Conservation (phyloP, 2,329 filamentous ascomycete genomes). For the Pseudogymnoascus sp. region DNA sequence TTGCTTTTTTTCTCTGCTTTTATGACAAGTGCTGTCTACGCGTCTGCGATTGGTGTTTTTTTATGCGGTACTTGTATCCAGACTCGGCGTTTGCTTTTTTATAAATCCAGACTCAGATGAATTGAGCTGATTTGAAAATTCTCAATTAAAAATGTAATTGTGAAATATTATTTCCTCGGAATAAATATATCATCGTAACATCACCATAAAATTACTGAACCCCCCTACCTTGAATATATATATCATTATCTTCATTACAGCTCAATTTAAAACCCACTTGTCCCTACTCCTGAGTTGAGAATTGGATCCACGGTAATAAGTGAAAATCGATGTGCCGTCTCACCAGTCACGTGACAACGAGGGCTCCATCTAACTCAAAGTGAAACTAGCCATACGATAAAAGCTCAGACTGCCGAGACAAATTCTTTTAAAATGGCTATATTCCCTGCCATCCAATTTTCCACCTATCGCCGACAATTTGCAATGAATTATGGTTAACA, state of each 20-base stretch:
- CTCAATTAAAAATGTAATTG: background rate
- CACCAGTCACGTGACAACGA: too few relatives aligned
- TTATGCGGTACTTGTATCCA: background rate
- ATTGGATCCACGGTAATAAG: too few relatives aligned
- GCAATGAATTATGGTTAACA: background rate
- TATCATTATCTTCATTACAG: background rate
- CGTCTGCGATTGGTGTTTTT: background rate
- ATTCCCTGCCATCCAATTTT: background rate
- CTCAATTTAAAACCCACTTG: too few relatives aligned
- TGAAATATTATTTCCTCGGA: background rate
- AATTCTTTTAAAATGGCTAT: background rate
- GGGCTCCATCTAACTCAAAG: too few relatives aligned
- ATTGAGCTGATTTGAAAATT: background rate
- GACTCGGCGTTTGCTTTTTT: background rate
- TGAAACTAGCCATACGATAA: background rate
- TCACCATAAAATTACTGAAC: background rate
- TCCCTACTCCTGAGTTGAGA: too few relatives aligned
- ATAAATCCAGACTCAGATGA: background rate
- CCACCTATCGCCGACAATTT: background rate
- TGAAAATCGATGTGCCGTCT: too few relatives aligned
- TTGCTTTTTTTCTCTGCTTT: too few relatives aligned
- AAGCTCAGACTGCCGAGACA: background rate
- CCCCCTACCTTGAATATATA: background rate
- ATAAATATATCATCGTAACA: background rate
- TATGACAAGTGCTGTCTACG: constrained; percentile 1